phyloP scores from a whole-genome alignment of 345 rosid genomes.

The Isatis tinctoria region DNA sequence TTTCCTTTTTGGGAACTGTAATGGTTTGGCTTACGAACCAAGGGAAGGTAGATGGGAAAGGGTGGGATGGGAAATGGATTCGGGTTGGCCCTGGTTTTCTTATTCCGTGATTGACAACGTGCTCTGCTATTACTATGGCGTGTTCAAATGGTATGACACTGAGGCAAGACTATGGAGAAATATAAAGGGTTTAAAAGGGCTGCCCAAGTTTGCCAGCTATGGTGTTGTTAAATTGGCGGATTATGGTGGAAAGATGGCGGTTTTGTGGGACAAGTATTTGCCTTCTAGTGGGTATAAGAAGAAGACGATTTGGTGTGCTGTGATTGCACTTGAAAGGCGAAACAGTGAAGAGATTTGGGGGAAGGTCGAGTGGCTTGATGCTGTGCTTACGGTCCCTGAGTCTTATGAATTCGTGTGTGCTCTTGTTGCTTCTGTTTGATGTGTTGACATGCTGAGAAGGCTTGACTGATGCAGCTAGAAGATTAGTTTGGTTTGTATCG shows the following conservation, averaged over 20 bases:
- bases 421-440: background rate
- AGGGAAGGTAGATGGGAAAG: slow-evolving; percentile 39
- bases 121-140: slow-evolving; percentile 61
- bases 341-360: slow-evolving; percentile 49
- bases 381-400: slow-evolving; percentile 38
- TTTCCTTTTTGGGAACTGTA: background rate
- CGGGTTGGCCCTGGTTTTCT: background rate
- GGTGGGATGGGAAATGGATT: slow-evolving; percentile 35
- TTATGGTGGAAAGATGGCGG: slow-evolving; percentile 61
- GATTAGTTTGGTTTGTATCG: background rate
- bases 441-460: background rate
- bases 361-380: slow-evolving; percentile 50
- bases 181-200: slow-evolving; percentile 43
- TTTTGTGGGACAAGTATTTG: slow-evolving; percentile 56
- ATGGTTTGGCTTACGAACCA: background rate
- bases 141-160: slow-evolving; percentile 54
- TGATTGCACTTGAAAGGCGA: slow-evolving; percentile 45
- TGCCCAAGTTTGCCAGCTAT: slow-evolving; percentile 61
- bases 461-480: background rate
- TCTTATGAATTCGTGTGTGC: slow-evolving; percentile 43
- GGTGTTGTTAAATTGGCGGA: slow-evolving; percentile 25
- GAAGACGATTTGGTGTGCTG: slow-evolving; percentile 60
- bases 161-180: slow-evolving; percentile 46
- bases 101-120: slow-evolving; percentile 12
- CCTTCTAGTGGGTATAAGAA: slow-evolving; percentile 24